Evolutionary conservation across 352 stramenopile species (phyloP).

Genomic region (Phytophthora fragariae): DNA sequence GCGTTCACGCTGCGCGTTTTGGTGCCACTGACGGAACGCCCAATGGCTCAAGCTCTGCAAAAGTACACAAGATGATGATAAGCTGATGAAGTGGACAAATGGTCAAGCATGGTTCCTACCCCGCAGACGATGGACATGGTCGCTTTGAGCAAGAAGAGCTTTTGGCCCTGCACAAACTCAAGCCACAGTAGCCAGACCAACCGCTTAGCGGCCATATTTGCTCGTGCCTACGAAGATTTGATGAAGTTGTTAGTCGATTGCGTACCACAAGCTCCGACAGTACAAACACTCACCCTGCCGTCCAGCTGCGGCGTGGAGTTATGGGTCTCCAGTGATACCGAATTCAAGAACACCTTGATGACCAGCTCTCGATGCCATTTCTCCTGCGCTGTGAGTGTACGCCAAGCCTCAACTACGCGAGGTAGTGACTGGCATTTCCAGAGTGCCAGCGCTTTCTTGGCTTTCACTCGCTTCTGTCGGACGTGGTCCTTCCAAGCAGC

Average conservation of each 20-base stretch:
- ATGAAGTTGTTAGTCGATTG: constrained; percentile 6
- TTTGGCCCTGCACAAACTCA: constrained; percentile 63
- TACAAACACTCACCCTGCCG: constrained; percentile 41
- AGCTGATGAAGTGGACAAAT: constrained; percentile 1
- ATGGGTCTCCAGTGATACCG: constrained; percentile 66
- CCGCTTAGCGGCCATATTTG: constrained; percentile 54
- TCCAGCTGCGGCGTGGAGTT: constrained; percentile 71
- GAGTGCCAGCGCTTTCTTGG: constrained; percentile 69
- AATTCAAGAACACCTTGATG: constrained; percentile 68
- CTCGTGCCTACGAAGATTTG: constrained; percentile 36
- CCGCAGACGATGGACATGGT: constrained; percentile 74
- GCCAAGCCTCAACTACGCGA: constrained; percentile 66
- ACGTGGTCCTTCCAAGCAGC: constrained; percentile 52
- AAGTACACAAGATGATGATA: background rate
- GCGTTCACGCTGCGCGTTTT: constrained; percentile 45
- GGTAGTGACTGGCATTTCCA: constrained; percentile 77
- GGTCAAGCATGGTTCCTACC: constrained; percentile 33
- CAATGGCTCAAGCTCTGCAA: constrained; percentile 67
- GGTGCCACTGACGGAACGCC: constrained; percentile 74
- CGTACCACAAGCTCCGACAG: background rate
- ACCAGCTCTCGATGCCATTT: constrained; percentile 49
- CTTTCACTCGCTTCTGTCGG: constrained; percentile 45
- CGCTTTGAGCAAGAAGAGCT: constrained; percentile 74
- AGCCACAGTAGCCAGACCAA: constrained; percentile 62
- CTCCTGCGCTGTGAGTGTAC: constrained; percentile 33